Conservation (phyloP, 345 rosid species). For the Bruguiera sexangula region DNA sequence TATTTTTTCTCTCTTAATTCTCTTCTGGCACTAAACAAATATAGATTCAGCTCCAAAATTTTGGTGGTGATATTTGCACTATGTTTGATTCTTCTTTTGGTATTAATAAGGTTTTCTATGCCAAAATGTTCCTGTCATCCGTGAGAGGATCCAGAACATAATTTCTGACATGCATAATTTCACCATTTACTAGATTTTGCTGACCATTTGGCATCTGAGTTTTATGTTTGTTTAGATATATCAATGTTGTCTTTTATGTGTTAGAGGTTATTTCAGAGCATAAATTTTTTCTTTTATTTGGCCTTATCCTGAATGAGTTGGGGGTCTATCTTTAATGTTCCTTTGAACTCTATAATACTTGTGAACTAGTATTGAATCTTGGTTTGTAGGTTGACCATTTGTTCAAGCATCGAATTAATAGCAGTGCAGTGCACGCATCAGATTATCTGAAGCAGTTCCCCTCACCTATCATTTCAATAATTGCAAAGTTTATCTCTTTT, state of each 20-base stretch:
- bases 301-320: not conserved
- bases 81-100: not conserved
- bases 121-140: too few species aligned
- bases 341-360: not conserved
- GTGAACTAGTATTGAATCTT: not conserved
- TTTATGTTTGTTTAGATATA: not conserved
- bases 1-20: not conserved
- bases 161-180: not conserved
- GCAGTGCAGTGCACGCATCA: constrained; percentile 80
- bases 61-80: not conserved
- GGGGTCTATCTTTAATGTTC: not conserved
- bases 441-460: constrained; percentile 91
- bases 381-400: constrained; percentile 85
- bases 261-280: not conserved
- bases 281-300: not conserved
- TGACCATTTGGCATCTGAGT: not conserved
- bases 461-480: constrained; percentile 77
- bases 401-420: constrained; percentile 92
- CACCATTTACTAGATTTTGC: not conserved
- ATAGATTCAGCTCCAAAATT: not conserved
- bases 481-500: constrained; percentile 92
- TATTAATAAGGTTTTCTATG: not conserved
- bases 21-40: not conserved
- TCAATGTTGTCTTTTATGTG: constrained; percentile 2
- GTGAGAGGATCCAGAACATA: not conserved